A percentile compares a stretch with the other conserved stretches of the same genome.
Conservation (phyloP, 2,329 filamentous ascomycete genomes). For the Aspergillus oerlinghausenensis region DNA sequence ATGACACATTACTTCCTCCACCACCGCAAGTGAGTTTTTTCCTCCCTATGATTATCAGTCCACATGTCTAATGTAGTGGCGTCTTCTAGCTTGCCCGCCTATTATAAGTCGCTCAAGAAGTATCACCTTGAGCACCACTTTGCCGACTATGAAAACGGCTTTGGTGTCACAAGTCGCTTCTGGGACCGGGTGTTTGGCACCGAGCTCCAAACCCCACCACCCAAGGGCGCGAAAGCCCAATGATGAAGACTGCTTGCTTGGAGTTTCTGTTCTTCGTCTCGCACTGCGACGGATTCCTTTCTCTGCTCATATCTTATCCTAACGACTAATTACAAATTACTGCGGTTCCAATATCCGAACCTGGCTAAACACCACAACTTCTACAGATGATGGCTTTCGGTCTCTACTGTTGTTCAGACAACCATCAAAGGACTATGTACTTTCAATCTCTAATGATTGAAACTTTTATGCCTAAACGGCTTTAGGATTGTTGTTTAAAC, state of each 20-base stretch:
- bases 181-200: constrained; percentile 94
- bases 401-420: neutral
- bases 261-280: neutral
- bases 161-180: constrained; percentile 92
- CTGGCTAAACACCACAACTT: neutral
- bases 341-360: neutral
- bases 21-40: constrained; percentile 68
- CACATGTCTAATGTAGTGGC: constrained; percentile 7
- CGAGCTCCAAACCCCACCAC: constrained; percentile 55
- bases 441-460: neutral
- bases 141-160: constrained; percentile 95
- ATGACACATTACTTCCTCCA: constrained; percentile 98
- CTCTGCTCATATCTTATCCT: neutral
- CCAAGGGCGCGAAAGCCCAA: constrained; percentile 34
- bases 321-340: neutral
- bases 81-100: constrained; percentile 63
- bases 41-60: neutral
- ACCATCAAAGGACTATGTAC: neutral
- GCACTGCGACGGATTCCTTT: neutral
- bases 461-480: neutral
- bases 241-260: constrained; percentile 15
- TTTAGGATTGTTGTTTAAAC: constrained; percentile 9
- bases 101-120: constrained; percentile 92
- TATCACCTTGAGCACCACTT: constrained; percentile 97
- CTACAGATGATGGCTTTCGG: neutral